Evolutionary conservation across 176 grass and related monocot species (phyloP), one percentile per base, ranked within the genome.

Genomic region (Hsuehochloa calcarea): DNA sequence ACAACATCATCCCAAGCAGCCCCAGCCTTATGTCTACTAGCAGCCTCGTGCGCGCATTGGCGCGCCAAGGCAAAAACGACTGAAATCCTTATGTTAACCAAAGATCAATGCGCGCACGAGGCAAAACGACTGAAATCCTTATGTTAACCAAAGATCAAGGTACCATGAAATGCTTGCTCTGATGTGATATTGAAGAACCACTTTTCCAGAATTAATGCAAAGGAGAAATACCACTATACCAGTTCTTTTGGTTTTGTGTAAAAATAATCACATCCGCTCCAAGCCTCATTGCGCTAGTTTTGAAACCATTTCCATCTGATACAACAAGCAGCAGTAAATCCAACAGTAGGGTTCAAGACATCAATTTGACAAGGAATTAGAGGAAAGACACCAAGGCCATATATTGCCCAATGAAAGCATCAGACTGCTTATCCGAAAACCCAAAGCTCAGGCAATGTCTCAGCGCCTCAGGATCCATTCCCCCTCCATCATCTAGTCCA

Each of bases 301-400:
- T 99, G 87, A 99, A 99, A 77, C 96, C 96, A 91, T 99, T 99
- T 83, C 96, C 96, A 96, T 99, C 96, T 99, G 85, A 83, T 37
- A 67, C 77, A 77, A 82, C 64, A 92, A 63, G 23, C 11, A 70
- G 68, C 66, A 44, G 25, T 78, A 85, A 90, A 90, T 82, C 55
- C 72, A 78, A 81, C 8, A 38, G 70, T 61, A 60, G 50, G 69
- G 68, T 68, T 55, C 25, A 65, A 88, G 43, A 82, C 64, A 81
- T 52, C 65, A 25, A 62, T 60, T 87, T 82, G 77, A 35, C 78
- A 85, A 69, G 41, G 62, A 93, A 85, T 77, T 70, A 75, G 27
- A 37, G 74, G 39, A 78, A 79, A 66, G 58, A 55, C 54, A 91
- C 2, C 50, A 74, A n/a, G 45, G 72, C n/a, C 52, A 77, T 96